Evolutionary conservation across 371 early-diverging fungal species (phyloP).

Genomic region (Rhizopus delemar): DNA sequence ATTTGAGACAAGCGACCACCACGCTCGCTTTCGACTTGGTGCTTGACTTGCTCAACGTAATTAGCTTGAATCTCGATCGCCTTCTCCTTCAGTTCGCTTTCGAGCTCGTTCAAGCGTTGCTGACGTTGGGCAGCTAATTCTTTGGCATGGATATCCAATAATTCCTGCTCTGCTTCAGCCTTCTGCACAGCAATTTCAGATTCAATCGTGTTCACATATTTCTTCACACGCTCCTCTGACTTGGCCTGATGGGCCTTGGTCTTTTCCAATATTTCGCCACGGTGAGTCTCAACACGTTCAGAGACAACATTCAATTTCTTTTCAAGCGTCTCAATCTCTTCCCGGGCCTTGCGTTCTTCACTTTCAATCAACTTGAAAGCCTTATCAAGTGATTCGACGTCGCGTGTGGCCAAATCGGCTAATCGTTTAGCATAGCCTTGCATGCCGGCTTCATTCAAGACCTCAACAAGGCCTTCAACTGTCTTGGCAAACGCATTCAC

Average conservation of each 20-base stretch:
- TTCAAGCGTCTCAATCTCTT: conserved; percentile 19
- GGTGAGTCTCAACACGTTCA: conserved; percentile 15
- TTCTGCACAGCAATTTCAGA: conserved; percentile 40
- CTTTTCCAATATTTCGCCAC: conserved; percentile 23
- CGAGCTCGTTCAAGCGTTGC: conserved; percentile 34
- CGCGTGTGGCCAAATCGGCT: conserved; percentile 38
- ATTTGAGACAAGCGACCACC: conserved; percentile 86
- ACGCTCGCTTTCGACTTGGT: conserved; percentile 86
- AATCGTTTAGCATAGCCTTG: conserved; percentile 45
- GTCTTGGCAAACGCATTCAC: conserved; percentile 38
- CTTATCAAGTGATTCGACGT: conserved; percentile 31
- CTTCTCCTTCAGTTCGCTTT: conserved; percentile 50
- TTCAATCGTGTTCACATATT: conserved; percentile 44
- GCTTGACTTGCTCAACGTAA: conserved; percentile 70
- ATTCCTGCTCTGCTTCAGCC: conserved; percentile 26
- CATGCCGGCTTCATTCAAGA: conserved; percentile 47
- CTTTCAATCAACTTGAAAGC: conserved; percentile 24
- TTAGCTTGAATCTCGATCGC: conserved; percentile 58
- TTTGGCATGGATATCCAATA: conserved; percentile 26
- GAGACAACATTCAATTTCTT: conserved; percentile 8
- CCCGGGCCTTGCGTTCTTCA: conserved; percentile 28
- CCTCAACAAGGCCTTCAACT: conserved; percentile 29
- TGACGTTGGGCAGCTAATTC: conserved; percentile 50
- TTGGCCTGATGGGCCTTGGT: conserved; percentile 22
- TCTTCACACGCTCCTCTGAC: conserved; percentile 32